phyloP scores from a whole-genome alignment of 2,329 filamentous ascomycete genomes.

The Lomentospora prolificans region DNA sequence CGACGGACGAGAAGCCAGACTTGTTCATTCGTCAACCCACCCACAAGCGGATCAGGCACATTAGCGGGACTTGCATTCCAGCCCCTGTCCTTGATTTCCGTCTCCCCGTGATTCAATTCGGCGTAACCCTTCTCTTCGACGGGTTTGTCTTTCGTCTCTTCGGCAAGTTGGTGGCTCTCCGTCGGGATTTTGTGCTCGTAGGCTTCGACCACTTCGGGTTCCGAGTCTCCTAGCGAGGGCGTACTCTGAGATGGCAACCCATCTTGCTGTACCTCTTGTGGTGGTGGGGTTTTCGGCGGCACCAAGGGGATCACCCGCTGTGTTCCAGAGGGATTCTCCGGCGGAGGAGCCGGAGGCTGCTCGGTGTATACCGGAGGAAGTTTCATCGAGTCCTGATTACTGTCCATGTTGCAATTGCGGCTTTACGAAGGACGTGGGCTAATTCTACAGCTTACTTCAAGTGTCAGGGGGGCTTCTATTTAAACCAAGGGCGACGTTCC shows the following conservation, averaged over 20 bases:
- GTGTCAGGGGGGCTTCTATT: no score
- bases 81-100: constrained; percentile 56
- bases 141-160: constrained; percentile 16
- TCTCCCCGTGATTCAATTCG: constrained; percentile 36
- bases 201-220: constrained; percentile 9
- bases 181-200: constrained; percentile 20
- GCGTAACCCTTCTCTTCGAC: constrained; percentile 32
- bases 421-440: no score
- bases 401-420: background rate
- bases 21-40: constrained; percentile 61
- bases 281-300: background rate
- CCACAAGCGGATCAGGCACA: constrained; percentile 52
- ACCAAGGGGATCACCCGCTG: background rate
- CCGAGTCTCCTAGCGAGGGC: background rate
- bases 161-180: constrained; percentile 25
- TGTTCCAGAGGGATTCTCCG: background rate
- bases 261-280: background rate
- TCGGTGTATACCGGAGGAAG: background rate
- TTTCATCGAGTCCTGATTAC: background rate
- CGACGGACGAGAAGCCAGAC: constrained; percentile 62
- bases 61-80: constrained; percentile 52
- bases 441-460: no score
- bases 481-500: no score
- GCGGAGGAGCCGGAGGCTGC: background rate
- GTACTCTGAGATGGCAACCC: background rate